A percentile compares a stretch with the other conserved stretches of the same genome.
These are phyloP conservation scores for Colletotrichum viniferum DNA, from an alignment of 2,329 filamentous ascomycete species.

Conservation along the genomic window DNA sequence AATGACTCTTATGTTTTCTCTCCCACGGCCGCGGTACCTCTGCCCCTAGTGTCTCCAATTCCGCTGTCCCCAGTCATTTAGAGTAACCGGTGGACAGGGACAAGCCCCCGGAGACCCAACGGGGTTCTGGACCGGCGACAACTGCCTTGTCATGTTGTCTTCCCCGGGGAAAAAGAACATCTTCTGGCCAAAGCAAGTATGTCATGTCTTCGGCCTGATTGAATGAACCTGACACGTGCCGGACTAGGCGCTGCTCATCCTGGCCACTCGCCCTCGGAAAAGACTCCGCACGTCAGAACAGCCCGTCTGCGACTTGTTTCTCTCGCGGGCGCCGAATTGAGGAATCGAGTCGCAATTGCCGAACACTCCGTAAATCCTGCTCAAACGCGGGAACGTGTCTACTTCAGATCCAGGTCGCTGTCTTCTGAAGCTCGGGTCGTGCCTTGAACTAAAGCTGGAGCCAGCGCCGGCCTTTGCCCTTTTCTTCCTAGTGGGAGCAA, in stretches of 20 bases:
- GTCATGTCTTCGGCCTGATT: neutral
- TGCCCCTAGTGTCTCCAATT: neutral
- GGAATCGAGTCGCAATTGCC: neutral
- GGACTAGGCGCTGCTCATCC: neutral
- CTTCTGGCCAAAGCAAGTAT: neutral
- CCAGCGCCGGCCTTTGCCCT: neutral
- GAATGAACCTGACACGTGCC: conserved; percentile 12
- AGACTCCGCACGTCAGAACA: neutral
- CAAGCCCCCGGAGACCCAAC: neutral
- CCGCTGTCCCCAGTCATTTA: neutral
- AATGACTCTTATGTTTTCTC: neutral
- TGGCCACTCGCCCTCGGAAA: neutral
- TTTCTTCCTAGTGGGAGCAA: neutral
- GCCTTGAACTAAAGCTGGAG: neutral
- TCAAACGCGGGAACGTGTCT: neutral
- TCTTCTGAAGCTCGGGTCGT: neutral
- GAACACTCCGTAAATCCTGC: neutral
- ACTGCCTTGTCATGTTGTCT: neutral
- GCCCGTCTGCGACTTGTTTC: neutral
- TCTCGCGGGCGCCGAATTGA: neutral
- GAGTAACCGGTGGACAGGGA: neutral
- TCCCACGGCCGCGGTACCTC: neutral
- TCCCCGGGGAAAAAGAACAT: neutral
- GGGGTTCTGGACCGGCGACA: neutral
- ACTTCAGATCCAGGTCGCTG: neutral